These are phyloP conservation scores for Penicillium italicum DNA, from an alignment of 2,329 filamentous ascomycete species.

Conservation along the genomic window DNA sequence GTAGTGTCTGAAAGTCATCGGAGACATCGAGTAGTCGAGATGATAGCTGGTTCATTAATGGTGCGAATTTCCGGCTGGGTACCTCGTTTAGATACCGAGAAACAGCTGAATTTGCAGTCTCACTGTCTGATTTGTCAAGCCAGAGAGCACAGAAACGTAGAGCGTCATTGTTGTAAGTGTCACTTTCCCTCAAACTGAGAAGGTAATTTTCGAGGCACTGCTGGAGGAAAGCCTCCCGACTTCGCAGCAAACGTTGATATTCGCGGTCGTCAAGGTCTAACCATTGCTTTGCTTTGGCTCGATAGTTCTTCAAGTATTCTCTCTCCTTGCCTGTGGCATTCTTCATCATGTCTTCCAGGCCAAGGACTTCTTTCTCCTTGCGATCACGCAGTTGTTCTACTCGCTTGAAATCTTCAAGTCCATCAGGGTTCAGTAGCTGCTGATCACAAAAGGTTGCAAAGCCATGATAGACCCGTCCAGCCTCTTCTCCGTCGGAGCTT, in stretches of 20 bases:
- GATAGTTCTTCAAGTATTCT: slow-evolving; percentile 57
- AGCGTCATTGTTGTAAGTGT: slow-evolving; percentile 83
- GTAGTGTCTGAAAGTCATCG: slow-evolving; percentile 68
- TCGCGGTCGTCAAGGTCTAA: slow-evolving; percentile 87
- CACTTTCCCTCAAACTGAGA: slow-evolving; percentile 75
- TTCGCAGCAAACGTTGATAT: slow-evolving; percentile 71
- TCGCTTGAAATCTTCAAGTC: slow-evolving; percentile 77
- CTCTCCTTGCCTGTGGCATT: slow-evolving; percentile 51
- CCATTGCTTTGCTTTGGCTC: slow-evolving; percentile 77
- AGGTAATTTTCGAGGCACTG: slow-evolving; percentile 92
- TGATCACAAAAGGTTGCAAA: slow-evolving; percentile 95
- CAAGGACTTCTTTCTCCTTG: slow-evolving; percentile 74
- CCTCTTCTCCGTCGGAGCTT: slow-evolving; percentile 64
- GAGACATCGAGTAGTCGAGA: slow-evolving; percentile 77
- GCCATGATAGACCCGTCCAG: slow-evolving; percentile 86
- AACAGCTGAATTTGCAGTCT: slow-evolving; percentile 74
- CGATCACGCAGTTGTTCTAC: slow-evolving; percentile 74
- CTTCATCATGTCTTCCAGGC: slow-evolving; percentile 62
- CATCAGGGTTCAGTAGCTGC: slow-evolving; percentile 82
- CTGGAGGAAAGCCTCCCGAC: slow-evolving; percentile 76
- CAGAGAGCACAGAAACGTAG: slow-evolving; percentile 91
- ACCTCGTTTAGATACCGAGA: slow-evolving; percentile 66
- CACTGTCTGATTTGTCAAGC: slow-evolving; percentile 79
- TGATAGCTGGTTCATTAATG: slow-evolving; percentile 91
- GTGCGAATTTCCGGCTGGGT: slow-evolving; percentile 85